Percentiles rank a stretch among this genome's conserved stretches.
phyloP scores from a whole-genome alignment of 2,329 filamentous ascomycete species.

The Xylaria sp. region DNA sequence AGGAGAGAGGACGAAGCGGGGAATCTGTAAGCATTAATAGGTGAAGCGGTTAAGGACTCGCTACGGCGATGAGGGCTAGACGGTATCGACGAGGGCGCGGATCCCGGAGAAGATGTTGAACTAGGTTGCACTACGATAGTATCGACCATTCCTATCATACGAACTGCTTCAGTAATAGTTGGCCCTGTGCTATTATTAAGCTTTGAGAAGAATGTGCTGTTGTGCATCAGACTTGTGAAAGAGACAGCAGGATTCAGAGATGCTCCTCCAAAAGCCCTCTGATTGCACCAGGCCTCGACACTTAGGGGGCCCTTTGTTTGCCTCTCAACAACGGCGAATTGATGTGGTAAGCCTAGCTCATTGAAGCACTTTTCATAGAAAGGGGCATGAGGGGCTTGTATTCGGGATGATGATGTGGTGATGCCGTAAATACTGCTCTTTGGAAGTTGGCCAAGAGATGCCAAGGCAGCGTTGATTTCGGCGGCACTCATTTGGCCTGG shows the following conservation, averaged over 20 bases:
- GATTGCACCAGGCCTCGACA: slow-evolving; percentile 77
- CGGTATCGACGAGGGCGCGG: slow-evolving; percentile 58
- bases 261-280: slow-evolving; percentile 82
- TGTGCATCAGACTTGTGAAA: slow-evolving; percentile 67
- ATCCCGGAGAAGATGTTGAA: slow-evolving; percentile 55
- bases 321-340: slow-evolving; percentile 79
- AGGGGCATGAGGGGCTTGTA: slow-evolving; percentile 75
- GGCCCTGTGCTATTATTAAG: slow-evolving; percentile 63
- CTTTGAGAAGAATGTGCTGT: slow-evolving; percentile 61
- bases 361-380: slow-evolving; percentile 90
- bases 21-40: slow-evolving; percentile 47
- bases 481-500: slow-evolving; percentile 87
- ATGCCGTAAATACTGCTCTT: slow-evolving; percentile 85
- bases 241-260: slow-evolving; percentile 80
- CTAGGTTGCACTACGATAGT: slow-evolving; percentile 75
- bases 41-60: slow-evolving; percentile 36
- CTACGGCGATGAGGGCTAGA: slow-evolving; percentile 58
- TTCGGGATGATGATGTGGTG: slow-evolving; percentile 72
- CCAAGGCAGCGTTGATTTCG: slow-evolving; percentile 82
- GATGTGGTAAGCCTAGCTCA: slow-evolving; percentile 85
- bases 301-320: slow-evolving; percentile 70
- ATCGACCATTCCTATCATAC: slow-evolving; percentile 82
- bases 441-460: slow-evolving; percentile 81
- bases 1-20: slow-evolving; percentile 67
- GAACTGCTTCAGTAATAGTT: slow-evolving; percentile 77